phyloP scores from a whole-genome alignment of 257 asterid species.

The Plantago major region DNA sequence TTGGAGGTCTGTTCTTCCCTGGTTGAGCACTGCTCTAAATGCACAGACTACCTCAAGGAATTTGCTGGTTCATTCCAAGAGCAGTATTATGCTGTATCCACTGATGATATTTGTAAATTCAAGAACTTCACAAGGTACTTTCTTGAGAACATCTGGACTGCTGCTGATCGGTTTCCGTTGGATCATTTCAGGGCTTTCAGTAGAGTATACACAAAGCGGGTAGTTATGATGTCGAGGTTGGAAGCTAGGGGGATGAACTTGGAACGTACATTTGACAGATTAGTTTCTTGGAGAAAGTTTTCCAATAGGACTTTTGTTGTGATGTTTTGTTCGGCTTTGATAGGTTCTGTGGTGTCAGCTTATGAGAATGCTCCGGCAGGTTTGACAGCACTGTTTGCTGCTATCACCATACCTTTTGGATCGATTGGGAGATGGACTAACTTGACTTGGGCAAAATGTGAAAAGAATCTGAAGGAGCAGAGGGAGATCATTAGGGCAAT shows the following conservation, averaged over 20 bases:
- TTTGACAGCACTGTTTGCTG: constrained; percentile 72
- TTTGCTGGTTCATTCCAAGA: constrained; percentile 55
- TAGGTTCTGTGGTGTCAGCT: constrained; percentile 83
- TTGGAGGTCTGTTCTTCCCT: constrained; percentile 41
- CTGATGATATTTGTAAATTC: constrained; percentile 21
- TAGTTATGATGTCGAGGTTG: constrained; percentile 48
- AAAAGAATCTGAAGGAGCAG: constrained; percentile 50
- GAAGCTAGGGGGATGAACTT: constrained; percentile 47
- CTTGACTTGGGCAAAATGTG: constrained; percentile 63
- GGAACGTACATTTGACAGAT: constrained; percentile 41
- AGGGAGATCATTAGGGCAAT: constrained; percentile 48
- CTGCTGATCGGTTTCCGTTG: constrained; percentile 67
- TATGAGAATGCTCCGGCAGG: constrained; percentile 75
- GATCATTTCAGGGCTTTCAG: constrained; percentile 54
- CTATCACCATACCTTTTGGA: constrained; percentile 73
- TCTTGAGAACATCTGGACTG: constrained; percentile 45
- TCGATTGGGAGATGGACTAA: constrained; percentile 77
- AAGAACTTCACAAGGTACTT: too few relatives aligned
- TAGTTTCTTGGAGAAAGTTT: constrained; percentile 64
- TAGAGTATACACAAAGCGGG: constrained; percentile 46
- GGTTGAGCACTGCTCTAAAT: constrained; percentile 57
- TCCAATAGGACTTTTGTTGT: constrained; percentile 61
- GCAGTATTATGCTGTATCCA: constrained; percentile 26
- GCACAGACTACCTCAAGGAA: constrained; percentile 33
- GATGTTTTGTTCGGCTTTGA: constrained; percentile 57